Base-by-base conservation (phyloP, 2,329 filamentous ascomycete genomes). In the Blastomyces percursus region DNA sequence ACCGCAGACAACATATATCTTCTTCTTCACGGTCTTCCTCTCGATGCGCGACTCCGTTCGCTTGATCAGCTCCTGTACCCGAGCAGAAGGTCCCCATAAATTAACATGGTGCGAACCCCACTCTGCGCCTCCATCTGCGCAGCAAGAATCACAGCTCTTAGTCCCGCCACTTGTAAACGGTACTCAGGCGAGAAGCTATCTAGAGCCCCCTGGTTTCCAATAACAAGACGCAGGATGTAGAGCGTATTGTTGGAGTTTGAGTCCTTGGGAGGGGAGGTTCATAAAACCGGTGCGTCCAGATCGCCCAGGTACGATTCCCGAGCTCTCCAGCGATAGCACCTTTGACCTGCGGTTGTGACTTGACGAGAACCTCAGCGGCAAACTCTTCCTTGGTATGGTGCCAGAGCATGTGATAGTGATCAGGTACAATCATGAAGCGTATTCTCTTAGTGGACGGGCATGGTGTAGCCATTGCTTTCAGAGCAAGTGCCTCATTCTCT, bases 221-320 rank as follows among this genome's bases (percentile, higher is more conserved):
- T 51, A 19, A 67, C 66, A 11, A 66, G 60, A 21, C 66, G 65
- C 48, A 67, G 58, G 16, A 67, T 65, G 38, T 67, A 68, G n/a
- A 67, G 64, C 16, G 59, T 61, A 50, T 68, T 68, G 30, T 38
- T 57, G 6, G 63, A 59, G 12, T 27, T 12, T 48, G 35, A 30
- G 11, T 57, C 32, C 0, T 61, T 60, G 12, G 64, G 66, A 54
- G 63, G 46, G n/a, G 66, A 54, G 63, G 46, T n/a, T 54, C 59
- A 55, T 69, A 69, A 51, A 66, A 73, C 2, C 67, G 66, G 52
- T 67, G 68, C 42, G 65, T 65, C 68, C 67, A 69, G 42, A 69
- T 64, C 6, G 59, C 65, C 69, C 69, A 70, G 6, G 69, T 63
- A 9, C 64, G 63, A 48, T 65, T 65, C 2, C 68, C 68, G 24